Conservation (phyloP, 192 early-diverging fungal genomes). For the Linnemannia schmuckeri region DNA sequence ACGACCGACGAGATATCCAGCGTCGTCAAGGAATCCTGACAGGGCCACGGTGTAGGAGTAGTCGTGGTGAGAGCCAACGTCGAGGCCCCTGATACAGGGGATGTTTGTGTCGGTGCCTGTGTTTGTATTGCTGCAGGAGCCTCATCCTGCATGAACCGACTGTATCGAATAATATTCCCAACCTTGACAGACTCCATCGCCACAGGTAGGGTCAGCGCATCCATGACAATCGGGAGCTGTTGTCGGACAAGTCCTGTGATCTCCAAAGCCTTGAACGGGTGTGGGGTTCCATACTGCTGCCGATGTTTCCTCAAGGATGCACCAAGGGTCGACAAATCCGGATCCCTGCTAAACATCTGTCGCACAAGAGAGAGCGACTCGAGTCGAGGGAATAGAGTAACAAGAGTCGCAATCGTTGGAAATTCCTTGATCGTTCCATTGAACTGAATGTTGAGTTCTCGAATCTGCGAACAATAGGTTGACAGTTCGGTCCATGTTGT, state of each 20-base stretch:
- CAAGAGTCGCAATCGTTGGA: not conserved
- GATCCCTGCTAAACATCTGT: not conserved
- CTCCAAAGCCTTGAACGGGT: not conserved
- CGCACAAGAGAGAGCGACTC: not conserved
- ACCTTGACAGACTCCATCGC: not conserved
- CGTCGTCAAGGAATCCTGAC: not conserved
- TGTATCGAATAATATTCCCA: conserved; percentile 1
- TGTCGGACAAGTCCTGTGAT: not conserved
- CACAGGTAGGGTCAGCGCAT: not conserved
- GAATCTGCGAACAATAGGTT: not conserved
- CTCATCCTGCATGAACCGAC: not conserved
- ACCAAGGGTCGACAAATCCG: not conserved
- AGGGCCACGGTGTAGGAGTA: not conserved
- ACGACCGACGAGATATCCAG: not conserved
- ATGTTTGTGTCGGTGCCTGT: not conserved
- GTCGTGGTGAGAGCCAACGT: not conserved
- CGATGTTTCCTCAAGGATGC: not conserved
- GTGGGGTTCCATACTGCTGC: not conserved
- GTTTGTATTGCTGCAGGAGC: not conserved
- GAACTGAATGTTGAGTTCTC: not conserved
- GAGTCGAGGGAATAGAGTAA: not conserved
- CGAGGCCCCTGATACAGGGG: too few relatives aligned
- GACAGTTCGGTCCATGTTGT: not conserved
- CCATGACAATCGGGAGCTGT: not conserved
- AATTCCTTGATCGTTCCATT: not conserved